phyloP scores from a whole-genome alignment of 2,329 filamentous ascomycete species.

The Elsinoe australis region DNA sequence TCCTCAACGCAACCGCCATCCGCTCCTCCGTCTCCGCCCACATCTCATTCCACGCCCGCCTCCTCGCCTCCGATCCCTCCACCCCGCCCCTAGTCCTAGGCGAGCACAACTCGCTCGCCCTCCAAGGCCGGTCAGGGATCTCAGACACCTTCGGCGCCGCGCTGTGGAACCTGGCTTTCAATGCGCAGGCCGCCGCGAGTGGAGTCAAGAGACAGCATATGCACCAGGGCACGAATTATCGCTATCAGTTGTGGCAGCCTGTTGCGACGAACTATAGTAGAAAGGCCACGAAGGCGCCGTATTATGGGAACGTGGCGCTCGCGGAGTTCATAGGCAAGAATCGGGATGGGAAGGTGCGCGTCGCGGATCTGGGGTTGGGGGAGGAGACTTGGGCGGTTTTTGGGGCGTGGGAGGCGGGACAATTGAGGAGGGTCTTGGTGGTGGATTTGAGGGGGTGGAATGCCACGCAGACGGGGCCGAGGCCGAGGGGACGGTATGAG shows the following conservation, averaged over 20 bases:
- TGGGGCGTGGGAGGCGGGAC: slow-evolving; percentile 43
- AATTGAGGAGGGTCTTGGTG: slow-evolving; percentile 44
- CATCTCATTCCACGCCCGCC: slow-evolving; percentile 29
- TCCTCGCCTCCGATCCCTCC: no score
- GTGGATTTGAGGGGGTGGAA: slow-evolving; percentile 56
- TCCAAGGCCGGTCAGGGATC: slow-evolving; percentile 53
- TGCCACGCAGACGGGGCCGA: slow-evolving; percentile 27
- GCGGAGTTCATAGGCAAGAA: slow-evolving; percentile 48
- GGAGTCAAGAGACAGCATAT: slow-evolving; percentile 54
- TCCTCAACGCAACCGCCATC: slow-evolving; percentile 56
- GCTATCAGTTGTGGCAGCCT: slow-evolving; percentile 56
- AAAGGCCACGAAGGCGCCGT: slow-evolving; percentile 54
- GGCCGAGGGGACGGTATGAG: slow-evolving; percentile 35
- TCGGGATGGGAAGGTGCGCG: slow-evolving; percentile 25
- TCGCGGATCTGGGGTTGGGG: slow-evolving; percentile 43
- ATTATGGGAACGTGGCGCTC: slow-evolving; percentile 55
- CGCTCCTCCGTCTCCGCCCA: slow-evolving; percentile 44
- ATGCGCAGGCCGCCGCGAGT: slow-evolving; percentile 49
- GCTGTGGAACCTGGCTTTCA: slow-evolving; percentile 58
- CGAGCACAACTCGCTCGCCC: slow-evolving; percentile 56
- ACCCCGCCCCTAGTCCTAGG: slow-evolving; percentile 49
- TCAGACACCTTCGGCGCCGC: slow-evolving; percentile 59
- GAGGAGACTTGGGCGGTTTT: slow-evolving; percentile 46
- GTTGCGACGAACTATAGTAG: slow-evolving; percentile 43
- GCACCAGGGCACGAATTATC: slow-evolving; percentile 58